Base-by-base conservation (phyloP, 73 alveolate genomes). In the Paramecium sonneborni region DNA sequence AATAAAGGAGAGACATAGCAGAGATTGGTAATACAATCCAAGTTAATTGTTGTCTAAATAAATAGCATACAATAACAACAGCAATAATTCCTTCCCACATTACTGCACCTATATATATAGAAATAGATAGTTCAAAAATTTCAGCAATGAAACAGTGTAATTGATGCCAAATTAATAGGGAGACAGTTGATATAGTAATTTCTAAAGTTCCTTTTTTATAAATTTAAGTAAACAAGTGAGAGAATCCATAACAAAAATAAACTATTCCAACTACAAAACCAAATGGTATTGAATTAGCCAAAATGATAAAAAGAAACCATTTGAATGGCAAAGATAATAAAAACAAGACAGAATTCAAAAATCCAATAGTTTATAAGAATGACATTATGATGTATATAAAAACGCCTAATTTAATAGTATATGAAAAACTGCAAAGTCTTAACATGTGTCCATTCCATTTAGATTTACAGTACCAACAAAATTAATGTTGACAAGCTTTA, bases 391-490 rank as follows among this genome's bases (percentile, higher is more conserved):
- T 62, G 5, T 30, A 62, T 7, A 7, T 30, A 32, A 62, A 62
- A 11, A 62, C 24, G 20, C 84, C 84, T 10, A 30, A 7, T 12
- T 62, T 30, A 0, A 26, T 62, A 2, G 44, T 26, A 30, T 62
- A 62, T 9, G 23, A 62, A 14, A 62, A 26, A 12, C 84, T 32
- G 28, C 84, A 62, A 62, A 30, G 84, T 62, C 44, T 30, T 30
- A 32, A 26, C 44, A 62, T 30, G 18, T 62, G 84, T 5, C 84
- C 84, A 6, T 62, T 26, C 84, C 84, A 62, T 2, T 28, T 62
- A 28, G 8, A 34, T 55, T 58, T 87, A 41, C 93, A 87, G 7
- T 67, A 30, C 93, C 93, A 87, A 76, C 93, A 87, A 87, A 87
- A 87, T n/a, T 48, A 35, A 20, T 87, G 48, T 34, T 76, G 26